phyloP scores from a whole-genome alignment of 768 basidiomycete species.

The Peribolospora baueri region DNA sequence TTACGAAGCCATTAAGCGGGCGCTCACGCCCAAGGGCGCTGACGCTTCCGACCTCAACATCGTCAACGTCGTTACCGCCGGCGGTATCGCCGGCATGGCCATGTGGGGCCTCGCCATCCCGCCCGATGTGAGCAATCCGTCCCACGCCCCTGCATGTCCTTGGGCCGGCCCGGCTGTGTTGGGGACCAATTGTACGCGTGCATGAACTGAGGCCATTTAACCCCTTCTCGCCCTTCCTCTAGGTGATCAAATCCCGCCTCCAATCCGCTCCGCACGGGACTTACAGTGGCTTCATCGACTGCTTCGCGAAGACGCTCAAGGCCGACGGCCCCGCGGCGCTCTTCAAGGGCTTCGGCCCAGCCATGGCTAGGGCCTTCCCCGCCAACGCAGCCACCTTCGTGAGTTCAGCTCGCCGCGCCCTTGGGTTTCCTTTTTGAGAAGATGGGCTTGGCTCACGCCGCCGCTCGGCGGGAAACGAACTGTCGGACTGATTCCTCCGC shows the following conservation, averaged over 20 bases:
- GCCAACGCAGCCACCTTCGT: conserved; percentile 90
- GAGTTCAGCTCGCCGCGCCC: conserved; percentile 20
- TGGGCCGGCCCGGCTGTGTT: not conserved
- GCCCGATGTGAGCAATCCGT: conserved; percentile 40
- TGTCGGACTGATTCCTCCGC: conserved; percentile 4
- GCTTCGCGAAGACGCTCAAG: conserved; percentile 71
- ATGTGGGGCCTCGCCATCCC: conserved; percentile 98
- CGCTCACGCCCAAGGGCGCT: conserved; percentile 52
- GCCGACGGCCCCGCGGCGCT: conserved; percentile 56
- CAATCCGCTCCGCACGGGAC: conserved; percentile 94
- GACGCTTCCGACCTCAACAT: conserved; percentile 62
- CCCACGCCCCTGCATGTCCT: not conserved
- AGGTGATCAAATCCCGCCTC: conserved; percentile 87
- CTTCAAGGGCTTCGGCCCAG: conserved; percentile 95
- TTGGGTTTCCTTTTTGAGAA: not conserved
- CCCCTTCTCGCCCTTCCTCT: not conserved
- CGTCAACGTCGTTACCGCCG: conserved; percentile 65
- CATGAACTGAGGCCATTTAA: not conserved
- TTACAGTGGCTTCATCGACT: conserved; percentile 85
- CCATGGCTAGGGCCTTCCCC: conserved; percentile 87
- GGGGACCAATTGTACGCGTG: too few relatives aligned
- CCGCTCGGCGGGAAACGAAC: not conserved
- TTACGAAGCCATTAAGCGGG: conserved; percentile 79
- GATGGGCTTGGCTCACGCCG: not conserved
- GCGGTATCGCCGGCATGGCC: conserved; percentile 80